Evolutionary conservation across 106 monocot genomes (phyloP).

Genomic region (Amphibolis antarctica): DNA sequence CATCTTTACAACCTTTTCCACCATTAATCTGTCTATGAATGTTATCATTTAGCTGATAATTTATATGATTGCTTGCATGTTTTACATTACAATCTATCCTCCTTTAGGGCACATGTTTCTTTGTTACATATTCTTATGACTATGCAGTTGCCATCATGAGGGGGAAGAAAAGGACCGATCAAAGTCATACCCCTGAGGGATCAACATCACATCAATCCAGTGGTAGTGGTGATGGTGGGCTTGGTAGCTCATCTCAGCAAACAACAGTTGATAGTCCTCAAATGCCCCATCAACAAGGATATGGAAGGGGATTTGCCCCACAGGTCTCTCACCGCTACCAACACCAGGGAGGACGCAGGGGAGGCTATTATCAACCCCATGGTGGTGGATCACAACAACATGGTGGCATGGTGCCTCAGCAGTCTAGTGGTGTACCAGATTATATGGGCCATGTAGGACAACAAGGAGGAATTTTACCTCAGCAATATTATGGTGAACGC

Average conservation of each 20-base stretch:
- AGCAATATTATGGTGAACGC: conserved; percentile 42
- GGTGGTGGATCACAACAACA: conserved; percentile 9
- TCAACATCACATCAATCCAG: conserved; percentile 22
- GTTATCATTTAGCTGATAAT: too few species aligned
- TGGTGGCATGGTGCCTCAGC: conserved; percentile 8
- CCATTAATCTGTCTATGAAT: too few species aligned
- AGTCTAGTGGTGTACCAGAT: conserved; percentile 8
- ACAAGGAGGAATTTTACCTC: conserved; percentile 36
- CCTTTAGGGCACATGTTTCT: too few species aligned
- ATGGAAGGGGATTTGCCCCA: conserved; percentile 32
- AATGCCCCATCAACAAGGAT: conserved; percentile 23
- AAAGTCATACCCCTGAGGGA: conserved; percentile 25
- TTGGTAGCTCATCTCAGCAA: conserved; percentile 14
- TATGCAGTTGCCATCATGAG: conserved; percentile 38
- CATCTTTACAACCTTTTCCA: too few species aligned
- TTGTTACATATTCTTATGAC: background rate
- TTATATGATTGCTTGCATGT: too few species aligned
- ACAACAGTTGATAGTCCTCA: conserved; percentile 20
- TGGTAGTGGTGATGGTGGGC: conserved; percentile 16
- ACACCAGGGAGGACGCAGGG: conserved; percentile 19
- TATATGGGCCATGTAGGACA: conserved; percentile 40
- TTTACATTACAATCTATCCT: too few species aligned
- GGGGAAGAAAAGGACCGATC: conserved; percentile 51
- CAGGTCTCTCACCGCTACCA: conserved; percentile 26
- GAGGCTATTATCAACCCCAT: conserved; percentile 2